These are phyloP conservation scores for Globisporangium yorkense DNA, from an alignment of 352 stramenopile genomes.

Conservation along the genomic window DNA sequence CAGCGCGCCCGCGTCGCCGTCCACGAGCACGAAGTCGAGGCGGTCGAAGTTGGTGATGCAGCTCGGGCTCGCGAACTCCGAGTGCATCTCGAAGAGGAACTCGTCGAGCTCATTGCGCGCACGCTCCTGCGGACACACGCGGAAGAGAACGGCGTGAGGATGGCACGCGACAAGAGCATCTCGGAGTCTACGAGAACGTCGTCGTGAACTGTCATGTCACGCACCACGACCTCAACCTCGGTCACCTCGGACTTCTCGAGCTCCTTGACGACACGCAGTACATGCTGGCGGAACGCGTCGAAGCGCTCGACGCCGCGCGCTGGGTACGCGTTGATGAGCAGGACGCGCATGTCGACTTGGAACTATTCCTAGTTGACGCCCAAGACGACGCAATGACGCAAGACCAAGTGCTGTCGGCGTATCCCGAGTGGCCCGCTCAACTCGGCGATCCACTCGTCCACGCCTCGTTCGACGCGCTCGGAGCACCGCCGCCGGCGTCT, in stretches of 20 bases:
- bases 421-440: conserved; percentile 52
- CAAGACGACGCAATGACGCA: not conserved
- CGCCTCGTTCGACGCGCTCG: conserved; percentile 4
- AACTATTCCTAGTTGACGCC: not conserved
- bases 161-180: not conserved
- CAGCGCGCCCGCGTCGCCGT: conserved; percentile 52
- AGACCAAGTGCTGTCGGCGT: conserved; percentile 12
- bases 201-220: conserved; percentile 2
- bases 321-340: conserved; percentile 68
- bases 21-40: conserved; percentile 78
- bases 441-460: conserved; percentile 45
- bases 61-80: conserved; percentile 50
- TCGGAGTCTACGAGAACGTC: conserved; percentile 1
- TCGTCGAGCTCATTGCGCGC: conserved; percentile 55
- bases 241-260: conserved; percentile 63
- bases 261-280: conserved; percentile 39
- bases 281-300: conserved; percentile 45
- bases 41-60: conserved; percentile 76
- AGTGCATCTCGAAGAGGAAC: conserved; percentile 75
- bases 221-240: conserved; percentile 51
- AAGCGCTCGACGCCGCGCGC: conserved; percentile 36
- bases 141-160: not conserved
- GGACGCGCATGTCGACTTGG: conserved; percentile 39
- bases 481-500: not conserved
- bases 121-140: conserved; percentile 32